Percentiles rank a stretch among this genome's conserved stretches.
These are phyloP conservation scores for Nannizziopsis arthrosporioides DNA, from an alignment of 2,329 filamentous ascomycete genomes.

Conservation along the genomic window DNA sequence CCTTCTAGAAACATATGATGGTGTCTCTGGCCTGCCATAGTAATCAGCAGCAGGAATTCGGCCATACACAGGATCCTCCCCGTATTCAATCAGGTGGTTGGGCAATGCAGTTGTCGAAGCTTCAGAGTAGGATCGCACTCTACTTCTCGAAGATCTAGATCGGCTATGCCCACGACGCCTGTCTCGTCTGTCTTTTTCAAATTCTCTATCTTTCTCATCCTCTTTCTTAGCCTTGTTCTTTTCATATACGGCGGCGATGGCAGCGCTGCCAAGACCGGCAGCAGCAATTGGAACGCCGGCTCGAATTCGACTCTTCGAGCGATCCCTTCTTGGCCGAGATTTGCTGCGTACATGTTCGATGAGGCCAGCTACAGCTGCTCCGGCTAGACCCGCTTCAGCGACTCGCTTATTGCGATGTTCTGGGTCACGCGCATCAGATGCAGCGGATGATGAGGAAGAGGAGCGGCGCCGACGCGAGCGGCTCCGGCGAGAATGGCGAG, in stretches of 20 bases:
- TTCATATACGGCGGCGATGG: constrained; percentile 51
- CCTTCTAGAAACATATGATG: constrained; percentile 24
- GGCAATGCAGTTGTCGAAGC: constrained; percentile 33
- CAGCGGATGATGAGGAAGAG: constrained; percentile 19
- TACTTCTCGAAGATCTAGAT: constrained; percentile 34
- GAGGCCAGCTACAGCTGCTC: constrained; percentile 51
- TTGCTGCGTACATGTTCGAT: constrained; percentile 47
- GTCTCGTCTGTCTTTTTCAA: constrained; percentile 24
- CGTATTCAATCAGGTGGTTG: constrained; percentile 50
- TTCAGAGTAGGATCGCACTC: constrained; percentile 31
- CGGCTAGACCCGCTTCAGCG: constrained; percentile 51
- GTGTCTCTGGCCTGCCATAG: constrained; percentile 32
- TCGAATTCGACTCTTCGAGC: constrained; percentile 45
- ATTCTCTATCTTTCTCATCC: constrained; percentile 33
- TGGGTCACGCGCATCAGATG: constrained; percentile 28
- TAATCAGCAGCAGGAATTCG: constrained; percentile 40
- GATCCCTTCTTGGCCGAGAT: constrained; percentile 41
- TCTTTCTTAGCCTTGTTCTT: constrained; percentile 51
- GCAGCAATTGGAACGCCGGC: constrained; percentile 49
- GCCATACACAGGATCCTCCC: constrained; percentile 49
- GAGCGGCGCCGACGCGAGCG: constrained; percentile 19
- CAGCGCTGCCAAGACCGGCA: constrained; percentile 50
- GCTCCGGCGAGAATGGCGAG: constrained; percentile 22
- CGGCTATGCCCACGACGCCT: constrained; percentile 32
- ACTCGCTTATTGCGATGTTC: constrained; percentile 47